These are phyloP conservation scores for Fusarium sp. DNA, from an alignment of 2,329 filamentous ascomycete genomes.

Conservation along the genomic window DNA sequence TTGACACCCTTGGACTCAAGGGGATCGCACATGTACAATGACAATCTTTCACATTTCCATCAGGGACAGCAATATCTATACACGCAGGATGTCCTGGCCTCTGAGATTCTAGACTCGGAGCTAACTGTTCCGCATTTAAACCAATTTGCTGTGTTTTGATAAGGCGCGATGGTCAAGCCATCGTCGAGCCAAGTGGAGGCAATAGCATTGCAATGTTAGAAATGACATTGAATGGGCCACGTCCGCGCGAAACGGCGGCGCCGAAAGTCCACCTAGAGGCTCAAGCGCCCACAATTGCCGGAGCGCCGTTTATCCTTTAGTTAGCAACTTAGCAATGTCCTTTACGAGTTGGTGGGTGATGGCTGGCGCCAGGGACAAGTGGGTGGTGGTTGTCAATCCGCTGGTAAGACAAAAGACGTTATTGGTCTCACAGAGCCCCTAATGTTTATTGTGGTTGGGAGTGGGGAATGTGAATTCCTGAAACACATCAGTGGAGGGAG, in stretches of 20 bases:
- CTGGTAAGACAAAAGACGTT: slow-evolving; percentile 32
- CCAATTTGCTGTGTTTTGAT: slow-evolving; percentile 27
- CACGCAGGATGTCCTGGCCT: not conserved
- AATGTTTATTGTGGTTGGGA: slow-evolving; percentile 11
- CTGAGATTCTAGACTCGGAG: slow-evolving; percentile 17
- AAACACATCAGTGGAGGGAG: not conserved
- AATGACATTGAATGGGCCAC: slow-evolving; percentile 37
- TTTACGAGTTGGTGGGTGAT: not conserved
- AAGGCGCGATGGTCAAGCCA: slow-evolving; percentile 23
- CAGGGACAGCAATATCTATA: not conserved
- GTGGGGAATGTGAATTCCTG: slow-evolving; percentile 17
- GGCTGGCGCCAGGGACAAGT: slow-evolving; percentile 5
- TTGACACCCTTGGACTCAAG: not conserved
- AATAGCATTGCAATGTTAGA: slow-evolving; percentile 14
- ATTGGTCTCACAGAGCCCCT: slow-evolving; percentile 32
- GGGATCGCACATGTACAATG: not conserved
- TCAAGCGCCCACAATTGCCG: slow-evolving; percentile 34
- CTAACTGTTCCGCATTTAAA: slow-evolving; percentile 12
- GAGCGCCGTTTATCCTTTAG: slow-evolving; percentile 11
- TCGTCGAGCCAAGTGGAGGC: slow-evolving; percentile 39
- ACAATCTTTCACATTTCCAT: not conserved
- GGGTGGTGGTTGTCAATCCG: slow-evolving; percentile 13
- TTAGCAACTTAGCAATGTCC: not conserved
- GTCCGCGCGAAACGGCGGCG: slow-evolving; percentile 15
- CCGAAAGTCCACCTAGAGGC: slow-evolving; percentile 19